Base-by-base conservation (phyloP, 805 yeast genomes). In the Tetrapisispora fleetii region DNA sequence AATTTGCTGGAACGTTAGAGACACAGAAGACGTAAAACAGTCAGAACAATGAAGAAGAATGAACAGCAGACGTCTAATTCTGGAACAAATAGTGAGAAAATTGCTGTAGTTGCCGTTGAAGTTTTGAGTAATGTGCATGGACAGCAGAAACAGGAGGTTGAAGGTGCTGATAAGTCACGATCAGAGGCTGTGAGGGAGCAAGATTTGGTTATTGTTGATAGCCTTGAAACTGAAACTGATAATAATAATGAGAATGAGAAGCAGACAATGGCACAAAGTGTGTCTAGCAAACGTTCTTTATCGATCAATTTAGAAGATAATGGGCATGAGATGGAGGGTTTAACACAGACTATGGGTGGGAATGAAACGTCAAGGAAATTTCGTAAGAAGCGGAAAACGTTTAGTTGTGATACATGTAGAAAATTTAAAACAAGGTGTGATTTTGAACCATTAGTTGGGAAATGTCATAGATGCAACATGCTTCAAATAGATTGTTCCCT, bases 341-440 rank as follows among this genome's bases (percentile, higher is more conserved):
- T 16, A 14, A 5, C 17, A 14, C 32, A 28, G 10, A 19, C 1
- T 30, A 18, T 9, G 4, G 30, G 44, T 18, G 16, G 17, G 19
- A 28, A 33, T 22, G 24, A 21, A 4, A 16, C 14, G 18, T 24
- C 40, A 16, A 55, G 48, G 24, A 62, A 55, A 47, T 58, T 60
- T 3, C 63, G 69, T 51, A 67, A 71, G 50, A 67, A 65, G 48
- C 62, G 73, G 47, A 73, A 61, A 52, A 69, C 67, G 0, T 70
- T 67, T 36, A 76, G 69, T 59, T 79, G 85, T 58, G 67, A 66
- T 14, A 66, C 70, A 16, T 79, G 85, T 52, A 66, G 83, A 14
- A 75, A 71, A 56, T 67, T 77, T 50, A 79, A 79, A 57, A 79
- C 83, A 1, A 68, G 81, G 49, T 79, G 85, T 58, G 80, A 75